Percentiles rank a stretch among this genome's conserved stretches.
Conservation (phyloP, 495 filamentous ascomycete species). For the Penicillium coprophilum region DNA sequence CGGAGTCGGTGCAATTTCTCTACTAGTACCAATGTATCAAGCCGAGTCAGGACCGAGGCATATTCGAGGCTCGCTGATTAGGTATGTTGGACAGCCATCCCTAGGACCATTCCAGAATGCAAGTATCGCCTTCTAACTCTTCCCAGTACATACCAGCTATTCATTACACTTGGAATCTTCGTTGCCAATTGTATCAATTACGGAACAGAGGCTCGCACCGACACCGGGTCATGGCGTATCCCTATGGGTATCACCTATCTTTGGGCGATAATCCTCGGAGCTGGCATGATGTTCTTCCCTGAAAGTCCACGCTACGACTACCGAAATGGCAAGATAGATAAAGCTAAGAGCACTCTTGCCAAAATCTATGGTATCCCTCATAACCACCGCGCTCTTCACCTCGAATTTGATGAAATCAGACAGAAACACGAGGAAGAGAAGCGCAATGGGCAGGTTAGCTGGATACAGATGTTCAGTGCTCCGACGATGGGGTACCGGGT, state of each 20-base stretch:
- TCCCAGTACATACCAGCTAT: slow-evolving; percentile 66
- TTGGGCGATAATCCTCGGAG: slow-evolving; percentile 68
- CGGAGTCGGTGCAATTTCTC: slow-evolving; percentile 65
- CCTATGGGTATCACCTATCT: slow-evolving; percentile 75
- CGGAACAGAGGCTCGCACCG: slow-evolving; percentile 54
- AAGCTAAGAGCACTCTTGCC: slow-evolving; percentile 63
- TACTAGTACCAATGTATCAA: slow-evolving; percentile 72
- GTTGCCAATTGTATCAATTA: slow-evolving; percentile 77
- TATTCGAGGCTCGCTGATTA: slow-evolving; percentile 63
- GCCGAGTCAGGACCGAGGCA: slow-evolving; percentile 63
- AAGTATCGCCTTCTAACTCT: neutral
- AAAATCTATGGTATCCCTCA: slow-evolving; percentile 65
- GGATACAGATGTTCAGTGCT: slow-evolving; percentile 57
- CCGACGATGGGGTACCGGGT: slow-evolving; percentile 70
- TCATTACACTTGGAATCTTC: slow-evolving; percentile 85
- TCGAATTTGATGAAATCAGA: slow-evolving; percentile 64
- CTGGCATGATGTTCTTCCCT: slow-evolving; percentile 67
- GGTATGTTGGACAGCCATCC: slow-evolving; percentile 29
- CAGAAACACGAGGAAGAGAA: slow-evolving; percentile 56
- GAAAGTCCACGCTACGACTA: slow-evolving; percentile 71
- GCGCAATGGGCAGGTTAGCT: slow-evolving; percentile 37
- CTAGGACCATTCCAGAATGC: neutral
- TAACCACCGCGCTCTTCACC: slow-evolving; percentile 58
- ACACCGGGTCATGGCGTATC: slow-evolving; percentile 67
- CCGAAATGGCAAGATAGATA: slow-evolving; percentile 58